Evolutionary conservation across 345 rosid genomes (phyloP), one percentile per base, ranked within the genome.

Genomic region (Eucalyptus sp.): DNA sequence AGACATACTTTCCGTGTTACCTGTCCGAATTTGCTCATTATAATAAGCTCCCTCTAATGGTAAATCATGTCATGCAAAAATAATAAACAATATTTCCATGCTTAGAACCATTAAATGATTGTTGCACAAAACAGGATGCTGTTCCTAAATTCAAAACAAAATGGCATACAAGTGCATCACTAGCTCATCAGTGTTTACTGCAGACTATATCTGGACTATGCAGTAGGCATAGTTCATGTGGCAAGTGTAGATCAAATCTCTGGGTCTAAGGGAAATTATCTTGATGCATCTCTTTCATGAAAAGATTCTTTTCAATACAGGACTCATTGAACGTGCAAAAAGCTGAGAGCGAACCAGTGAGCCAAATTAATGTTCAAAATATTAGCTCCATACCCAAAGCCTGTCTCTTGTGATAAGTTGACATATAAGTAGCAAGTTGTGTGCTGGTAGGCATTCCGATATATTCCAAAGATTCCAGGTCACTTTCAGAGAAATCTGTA

Each of bases 351-450:
- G n/a, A 22, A 86, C 87, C 22, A 86, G 44, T 18, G 83, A 76
- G 83, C 27, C 48, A 76, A 76, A 76, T 7, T 20, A 37, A 37
- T 76, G 83, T 20, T 24, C n/a, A 62, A 85, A 13, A 89, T 66
- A 87, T 43, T n/a, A 71, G 90, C 10, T 79, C 37, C 96, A 24
- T 93, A 97, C 99, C 98, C 33, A 96, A 96, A 84, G 99, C 96
- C 93, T 96, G 98, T 92, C 99, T 91, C 87, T 92, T 93, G 91
- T 94, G 99, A 91, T 94, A 96, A 2, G 98, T 94, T 29, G 95
- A 90, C 98, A 94, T 89, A 88, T 94, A 91, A 11, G 99, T 96
- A 89, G 94, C 94, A 86, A 94, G 87, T 31, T 94, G 97, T 12
- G 93, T 87, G 88, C 90, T 91, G 90, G 95, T 88, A 50, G 98